Conservation (phyloP, 2,329 filamentous ascomycete genomes). For the Diaporthe nobilis region DNA sequence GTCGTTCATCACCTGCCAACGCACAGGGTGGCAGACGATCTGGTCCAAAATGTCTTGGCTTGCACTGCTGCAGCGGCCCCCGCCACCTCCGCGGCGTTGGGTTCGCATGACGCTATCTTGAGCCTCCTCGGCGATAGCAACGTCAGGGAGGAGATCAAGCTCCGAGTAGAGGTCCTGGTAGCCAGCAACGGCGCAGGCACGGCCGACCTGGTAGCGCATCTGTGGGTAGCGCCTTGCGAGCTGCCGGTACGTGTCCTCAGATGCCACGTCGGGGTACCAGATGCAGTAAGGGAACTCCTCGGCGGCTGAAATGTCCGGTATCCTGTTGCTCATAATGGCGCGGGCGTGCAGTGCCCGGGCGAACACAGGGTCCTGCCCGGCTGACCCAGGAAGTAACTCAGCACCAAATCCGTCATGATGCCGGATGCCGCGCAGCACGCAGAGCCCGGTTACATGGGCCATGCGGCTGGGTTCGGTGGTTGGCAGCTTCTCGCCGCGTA, state of each 20-base stretch:
- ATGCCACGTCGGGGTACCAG: background rate
- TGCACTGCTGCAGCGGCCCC: background rate
- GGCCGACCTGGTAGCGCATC: background rate
- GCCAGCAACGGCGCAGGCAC: background rate
- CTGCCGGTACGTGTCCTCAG: background rate
- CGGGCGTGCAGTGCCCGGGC: background rate
- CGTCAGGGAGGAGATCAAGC: background rate
- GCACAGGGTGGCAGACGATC: background rate
- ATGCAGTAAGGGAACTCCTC: slow-evolving; percentile 17
- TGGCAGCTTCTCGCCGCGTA: slow-evolving; percentile 7
- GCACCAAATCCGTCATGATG: background rate
- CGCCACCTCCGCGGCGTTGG: background rate
- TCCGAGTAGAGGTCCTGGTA: background rate
- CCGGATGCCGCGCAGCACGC: background rate
- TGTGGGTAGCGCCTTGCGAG: background rate
- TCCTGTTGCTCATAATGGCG: background rate
- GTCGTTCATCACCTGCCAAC: background rate
- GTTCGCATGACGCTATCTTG: background rate
- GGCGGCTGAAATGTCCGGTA: background rate
- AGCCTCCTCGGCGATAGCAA: background rate
- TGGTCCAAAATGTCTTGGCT: background rate
- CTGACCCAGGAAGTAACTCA: background rate
- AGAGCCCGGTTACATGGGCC: background rate
- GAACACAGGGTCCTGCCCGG: background rate
- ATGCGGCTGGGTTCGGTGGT: background rate